phyloP scores from a whole-genome alignment of 1,284 basidiomycete species.

The Cryptococcus sp. region DNA sequence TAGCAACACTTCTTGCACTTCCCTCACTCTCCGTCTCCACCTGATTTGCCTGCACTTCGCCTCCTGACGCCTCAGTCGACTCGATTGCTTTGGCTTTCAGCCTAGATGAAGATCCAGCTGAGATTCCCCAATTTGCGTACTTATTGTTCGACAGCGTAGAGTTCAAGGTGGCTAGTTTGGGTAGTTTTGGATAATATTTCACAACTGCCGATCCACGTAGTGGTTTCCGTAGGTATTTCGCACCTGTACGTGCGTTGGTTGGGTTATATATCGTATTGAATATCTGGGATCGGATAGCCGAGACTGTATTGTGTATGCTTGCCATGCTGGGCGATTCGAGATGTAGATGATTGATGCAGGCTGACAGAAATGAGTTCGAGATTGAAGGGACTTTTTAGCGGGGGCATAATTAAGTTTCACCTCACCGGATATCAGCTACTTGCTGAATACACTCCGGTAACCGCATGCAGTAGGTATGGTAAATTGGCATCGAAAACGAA shows the following conservation, averaged over 20 bases:
- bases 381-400: too few species aligned
- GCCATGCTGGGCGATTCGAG: too few species aligned
- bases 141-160: conserved; percentile 15
- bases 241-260: conserved; percentile 66
- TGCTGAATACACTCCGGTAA: too few species aligned
- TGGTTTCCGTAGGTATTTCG: conserved; percentile 72
- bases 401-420: too few species aligned
- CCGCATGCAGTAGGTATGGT: too few species aligned
- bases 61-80: conserved; percentile 6
- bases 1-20: conserved; percentile 10
- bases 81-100: neutral
- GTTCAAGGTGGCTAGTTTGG: conserved; percentile 17
- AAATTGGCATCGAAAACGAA: too few species aligned
- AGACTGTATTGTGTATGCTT: conserved; percentile 8
- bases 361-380: too few species aligned
- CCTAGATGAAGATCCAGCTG: neutral
- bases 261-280: conserved; percentile 85
- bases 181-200: conserved; percentile 56
- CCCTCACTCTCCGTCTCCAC: conserved; percentile 14
- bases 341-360: too few species aligned
- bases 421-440: too few species aligned
- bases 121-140: conserved; percentile 27
- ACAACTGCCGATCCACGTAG: conserved; percentile 73
- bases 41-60: conserved; percentile 14
- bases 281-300: conserved; percentile 50